phyloP scores from a whole-genome alignment of 2,329 filamentous ascomycete genomes.

The Canariomyces notabilis region DNA sequence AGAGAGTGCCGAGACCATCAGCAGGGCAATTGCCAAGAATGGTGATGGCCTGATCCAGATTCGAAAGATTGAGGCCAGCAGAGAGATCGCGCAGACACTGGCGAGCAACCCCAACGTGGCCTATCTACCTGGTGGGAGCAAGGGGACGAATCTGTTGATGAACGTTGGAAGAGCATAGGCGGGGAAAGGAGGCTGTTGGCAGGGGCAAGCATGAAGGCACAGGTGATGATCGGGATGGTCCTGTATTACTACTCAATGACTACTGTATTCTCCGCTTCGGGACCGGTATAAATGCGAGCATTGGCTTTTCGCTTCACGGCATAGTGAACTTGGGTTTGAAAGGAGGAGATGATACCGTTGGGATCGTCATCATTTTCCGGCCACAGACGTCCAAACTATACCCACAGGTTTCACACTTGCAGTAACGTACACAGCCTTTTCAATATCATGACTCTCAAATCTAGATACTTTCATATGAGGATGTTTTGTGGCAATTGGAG shows the following conservation, averaged over 20 bases:
- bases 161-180: conserved; percentile 43
- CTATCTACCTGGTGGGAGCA: conserved; percentile 77
- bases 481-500: too few species aligned
- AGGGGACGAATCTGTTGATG: conserved; percentile 54
- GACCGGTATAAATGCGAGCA: conserved; percentile 14
- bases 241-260: conserved; percentile 25
- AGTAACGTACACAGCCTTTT: too few species aligned
- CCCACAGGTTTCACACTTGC: too few species aligned
- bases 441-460: too few species aligned
- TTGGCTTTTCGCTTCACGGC: not conserved
- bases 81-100: conserved; percentile 89
- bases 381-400: too few species aligned
- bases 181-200: not conserved
- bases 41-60: conserved; percentile 95
- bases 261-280: conserved; percentile 25
- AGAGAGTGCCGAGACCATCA: conserved; percentile 92
- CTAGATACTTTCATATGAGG: too few species aligned
- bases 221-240: conserved; percentile 9
- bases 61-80: conserved; percentile 92
- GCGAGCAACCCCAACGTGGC: conserved; percentile 91
- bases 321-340: not conserved
- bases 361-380: too few species aligned
- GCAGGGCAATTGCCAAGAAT: conserved; percentile 84
- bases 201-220: not conserved
- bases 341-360: not conserved